phyloP scores from a whole-genome alignment of 1,284 basidiomycete species.

The Leccinum griseonigrum region DNA sequence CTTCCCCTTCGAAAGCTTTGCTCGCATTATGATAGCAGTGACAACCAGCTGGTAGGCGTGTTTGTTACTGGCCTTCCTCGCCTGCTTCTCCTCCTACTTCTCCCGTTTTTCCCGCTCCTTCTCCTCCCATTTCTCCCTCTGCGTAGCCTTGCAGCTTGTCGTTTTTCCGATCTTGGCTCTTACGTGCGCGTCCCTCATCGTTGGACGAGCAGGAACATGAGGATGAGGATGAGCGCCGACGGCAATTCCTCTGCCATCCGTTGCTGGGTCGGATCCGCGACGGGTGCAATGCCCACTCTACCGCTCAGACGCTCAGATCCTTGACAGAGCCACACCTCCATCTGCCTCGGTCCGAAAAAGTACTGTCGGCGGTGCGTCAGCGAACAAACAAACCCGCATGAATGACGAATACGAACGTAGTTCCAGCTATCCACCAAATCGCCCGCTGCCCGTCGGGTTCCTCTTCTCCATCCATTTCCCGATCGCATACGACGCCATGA shows the following conservation, averaged over 20 bases:
- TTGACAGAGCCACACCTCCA: constrained; percentile 30
- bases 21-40: constrained; percentile 4
- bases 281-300: constrained; percentile 18
- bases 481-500: constrained; percentile 22
- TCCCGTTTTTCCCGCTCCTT: constrained; percentile 11
- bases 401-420: constrained; percentile 18
- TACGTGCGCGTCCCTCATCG: neutral
- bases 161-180: neutral
- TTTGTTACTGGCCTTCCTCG: constrained; percentile 4
- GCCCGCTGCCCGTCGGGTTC: constrained; percentile 30
- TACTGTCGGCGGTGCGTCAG: too few species aligned
- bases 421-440: constrained; percentile 35
- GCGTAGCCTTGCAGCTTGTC: constrained; percentile 15
- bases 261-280: constrained; percentile 15
- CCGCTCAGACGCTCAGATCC: constrained; percentile 30
- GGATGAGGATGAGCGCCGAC: neutral
- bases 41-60: constrained; percentile 25
- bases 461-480: constrained; percentile 25
- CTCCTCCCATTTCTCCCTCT: constrained; percentile 1
- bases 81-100: constrained; percentile 8
- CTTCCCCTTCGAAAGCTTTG: too few species aligned
- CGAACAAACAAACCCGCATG: neutral
- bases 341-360: constrained; percentile 33
- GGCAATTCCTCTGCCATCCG: constrained; percentile 19
- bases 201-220: constrained; percentile 1